phyloP scores from a whole-genome alignment of 257 asterid genomes.

The Jacaranda copaia region DNA sequence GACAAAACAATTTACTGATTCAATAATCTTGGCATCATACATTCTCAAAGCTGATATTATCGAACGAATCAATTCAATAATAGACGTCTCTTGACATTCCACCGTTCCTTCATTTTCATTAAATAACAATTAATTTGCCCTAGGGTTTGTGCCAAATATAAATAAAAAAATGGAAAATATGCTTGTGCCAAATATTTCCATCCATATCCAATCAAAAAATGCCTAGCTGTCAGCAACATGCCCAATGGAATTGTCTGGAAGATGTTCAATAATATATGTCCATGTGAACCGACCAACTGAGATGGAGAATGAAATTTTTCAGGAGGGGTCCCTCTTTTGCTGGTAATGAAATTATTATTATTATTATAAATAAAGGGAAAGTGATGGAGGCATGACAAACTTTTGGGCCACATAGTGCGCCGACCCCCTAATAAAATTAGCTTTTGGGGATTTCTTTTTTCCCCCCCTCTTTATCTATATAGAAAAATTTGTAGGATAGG shows the following conservation, averaged over 20 bases:
- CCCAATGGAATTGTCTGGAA: conserved; percentile 49
- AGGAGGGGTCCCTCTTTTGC: neutral
- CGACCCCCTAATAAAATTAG: conserved; percentile 35
- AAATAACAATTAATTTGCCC: too few species aligned
- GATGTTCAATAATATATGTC: conserved; percentile 37
- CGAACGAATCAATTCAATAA: too few species aligned
- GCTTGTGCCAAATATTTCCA: conserved; percentile 36
- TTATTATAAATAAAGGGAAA: neutral
- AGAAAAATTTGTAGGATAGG: conserved; percentile 34
- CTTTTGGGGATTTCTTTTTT: conserved; percentile 19
- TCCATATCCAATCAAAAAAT: conserved; percentile 39
- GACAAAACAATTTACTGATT: too few species aligned
- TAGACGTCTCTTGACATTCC: too few species aligned
- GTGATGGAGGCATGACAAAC: conserved; percentile 18
- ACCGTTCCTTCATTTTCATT: neutral
- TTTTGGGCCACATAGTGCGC: conserved; percentile 49
- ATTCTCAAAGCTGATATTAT: too few species aligned
- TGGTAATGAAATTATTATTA: neutral
- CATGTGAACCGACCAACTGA: conserved; percentile 59
- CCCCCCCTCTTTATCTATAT: neutral
- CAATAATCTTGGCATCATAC: too few species aligned
- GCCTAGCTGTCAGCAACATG: conserved; percentile 58
- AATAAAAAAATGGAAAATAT: neutral
- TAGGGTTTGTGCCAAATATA: too few species aligned
- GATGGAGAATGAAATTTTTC: neutral